Evolutionary conservation across 2,329 filamentous ascomycete genomes (phyloP).

Genomic region (Pestalotiopsis sp.): DNA sequence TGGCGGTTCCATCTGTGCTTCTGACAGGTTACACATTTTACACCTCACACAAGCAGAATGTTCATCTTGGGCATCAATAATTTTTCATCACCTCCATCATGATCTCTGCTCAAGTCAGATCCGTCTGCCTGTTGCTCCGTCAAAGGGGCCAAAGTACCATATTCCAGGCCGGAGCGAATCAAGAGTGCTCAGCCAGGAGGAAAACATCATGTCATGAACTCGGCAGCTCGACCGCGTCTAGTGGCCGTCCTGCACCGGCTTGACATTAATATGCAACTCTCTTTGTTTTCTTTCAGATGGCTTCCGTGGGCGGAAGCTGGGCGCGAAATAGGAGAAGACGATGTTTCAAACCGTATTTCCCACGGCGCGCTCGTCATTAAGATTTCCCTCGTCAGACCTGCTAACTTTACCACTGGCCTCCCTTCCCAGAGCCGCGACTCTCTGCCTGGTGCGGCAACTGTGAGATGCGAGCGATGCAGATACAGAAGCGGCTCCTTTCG

Average conservation of each 20-base stretch:
- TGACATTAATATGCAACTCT: neutral
- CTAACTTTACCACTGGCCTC: neutral
- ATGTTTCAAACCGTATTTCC: neutral
- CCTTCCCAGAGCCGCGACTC: neutral
- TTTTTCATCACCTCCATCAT: neutral
- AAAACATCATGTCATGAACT: neutral
- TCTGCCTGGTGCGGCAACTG: neutral
- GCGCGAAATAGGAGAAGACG: neutral
- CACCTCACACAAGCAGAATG: neutral
- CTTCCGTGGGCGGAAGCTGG: neutral
- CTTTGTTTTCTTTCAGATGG: neutral
- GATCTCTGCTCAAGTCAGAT: neutral
- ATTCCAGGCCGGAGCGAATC: neutral
- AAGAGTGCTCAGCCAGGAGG: neutral
- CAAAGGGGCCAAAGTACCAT: neutral
- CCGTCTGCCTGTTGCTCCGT: neutral
- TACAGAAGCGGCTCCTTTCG: neutral
- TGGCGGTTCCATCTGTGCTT: neutral
- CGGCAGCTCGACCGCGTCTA: neutral
- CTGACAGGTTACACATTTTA: neutral
- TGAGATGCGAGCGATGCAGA: neutral
- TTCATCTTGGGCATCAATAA: neutral
- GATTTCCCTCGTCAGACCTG: neutral
- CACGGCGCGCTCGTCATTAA: neutral
- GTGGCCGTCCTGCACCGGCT: neutral